Percentiles rank a stretch among this genome's conserved stretches.
These are phyloP conservation scores for Golubevia sp. DNA, from an alignment of 1,284 basidiomycete species.

Conservation along the genomic window DNA sequence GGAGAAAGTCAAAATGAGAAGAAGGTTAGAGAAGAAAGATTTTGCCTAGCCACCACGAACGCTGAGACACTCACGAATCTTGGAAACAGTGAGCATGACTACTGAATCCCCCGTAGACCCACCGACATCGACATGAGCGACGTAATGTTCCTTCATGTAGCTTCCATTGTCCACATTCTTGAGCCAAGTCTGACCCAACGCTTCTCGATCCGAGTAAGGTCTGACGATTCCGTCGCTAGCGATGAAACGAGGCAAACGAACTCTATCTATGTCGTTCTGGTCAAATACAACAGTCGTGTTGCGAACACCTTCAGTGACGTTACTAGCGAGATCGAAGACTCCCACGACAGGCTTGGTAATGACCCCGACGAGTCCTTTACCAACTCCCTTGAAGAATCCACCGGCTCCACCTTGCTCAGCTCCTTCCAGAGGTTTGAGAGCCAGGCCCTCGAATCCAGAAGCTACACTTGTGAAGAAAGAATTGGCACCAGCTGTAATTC, in stretches of 20 bases:
- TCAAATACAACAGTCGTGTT: conserved; percentile 99
- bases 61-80: conserved; percentile 21
- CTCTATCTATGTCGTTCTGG: conserved; percentile 83
- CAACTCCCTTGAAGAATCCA: conserved; percentile 97
- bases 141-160: conserved; percentile 82
- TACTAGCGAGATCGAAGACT: conserved; percentile 92
- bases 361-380: conserved; percentile 90
- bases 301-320: conserved; percentile 87
- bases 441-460: conserved; percentile 92
- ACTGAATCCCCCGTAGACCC: conserved; percentile 56
- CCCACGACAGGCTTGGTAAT: conserved; percentile 97
- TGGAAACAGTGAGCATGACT: conserved; percentile 50
- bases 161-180: conserved; percentile 83
- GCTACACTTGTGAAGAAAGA: conserved; percentile 91
- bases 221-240: conserved; percentile 64
- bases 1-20: conserved; percentile 79
- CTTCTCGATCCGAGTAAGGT: conserved; percentile 80
- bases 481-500: conserved; percentile 89
- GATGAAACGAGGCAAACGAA: conserved; percentile 84
- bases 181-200: conserved; percentile 95
- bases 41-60: conserved; percentile 1
- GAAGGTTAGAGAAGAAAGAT: conserved; percentile 69
- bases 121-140: conserved; percentile 76
- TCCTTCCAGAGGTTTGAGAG: conserved; percentile 95
- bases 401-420: conserved; percentile 91